Percentiles rank a stretch among this genome's conserved stretches.
Conservation (phyloP, 352 stramenopile species). For the Globisporangium ultimum region DNA sequence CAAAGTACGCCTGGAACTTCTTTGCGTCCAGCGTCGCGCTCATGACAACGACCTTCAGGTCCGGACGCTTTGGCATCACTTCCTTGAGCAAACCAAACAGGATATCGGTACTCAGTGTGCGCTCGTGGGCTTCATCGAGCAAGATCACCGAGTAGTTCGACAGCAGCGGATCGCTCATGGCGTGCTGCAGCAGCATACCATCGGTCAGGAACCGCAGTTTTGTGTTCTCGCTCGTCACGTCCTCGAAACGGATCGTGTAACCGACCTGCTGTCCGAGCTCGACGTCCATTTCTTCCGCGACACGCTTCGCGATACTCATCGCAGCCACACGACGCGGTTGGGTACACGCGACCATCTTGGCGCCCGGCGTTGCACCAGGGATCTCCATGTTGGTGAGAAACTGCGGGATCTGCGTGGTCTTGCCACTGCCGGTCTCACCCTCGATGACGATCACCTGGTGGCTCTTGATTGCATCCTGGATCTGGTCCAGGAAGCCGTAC, state of each 20-base stretch:
- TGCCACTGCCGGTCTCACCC: slow-evolving; percentile 97
- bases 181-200: slow-evolving; percentile 97
- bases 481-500: slow-evolving; percentile 95
- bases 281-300: slow-evolving; percentile 99
- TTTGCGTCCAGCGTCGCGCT: slow-evolving; percentile 97
- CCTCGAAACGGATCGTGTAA: slow-evolving; percentile 99
- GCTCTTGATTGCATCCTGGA: slow-evolving; percentile 93
- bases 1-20: slow-evolving; percentile 96
- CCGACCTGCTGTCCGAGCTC: slow-evolving; percentile 96
- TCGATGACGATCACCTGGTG: slow-evolving; percentile 97
- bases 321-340: slow-evolving; percentile 98
- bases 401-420: slow-evolving; percentile 97
- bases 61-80: slow-evolving; percentile 89
- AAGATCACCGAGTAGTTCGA: slow-evolving; percentile 96
- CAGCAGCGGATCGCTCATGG: slow-evolving; percentile 95
- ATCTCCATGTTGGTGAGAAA: slow-evolving; percentile 87
- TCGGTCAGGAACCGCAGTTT: slow-evolving; percentile 82
- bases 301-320: slow-evolving; percentile 96
- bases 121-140: slow-evolving; percentile 97
- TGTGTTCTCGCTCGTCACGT: slow-evolving; percentile 88
- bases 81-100: slow-evolving; percentile 98
- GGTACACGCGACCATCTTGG: slow-evolving; percentile 93
- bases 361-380: slow-evolving; percentile 48
- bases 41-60: slow-evolving; percentile 99
- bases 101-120: slow-evolving; percentile 97